Evolutionary conservation across 805 yeast genomes (phyloP).

Genomic region (Pichia thaimueangensis): DNA sequence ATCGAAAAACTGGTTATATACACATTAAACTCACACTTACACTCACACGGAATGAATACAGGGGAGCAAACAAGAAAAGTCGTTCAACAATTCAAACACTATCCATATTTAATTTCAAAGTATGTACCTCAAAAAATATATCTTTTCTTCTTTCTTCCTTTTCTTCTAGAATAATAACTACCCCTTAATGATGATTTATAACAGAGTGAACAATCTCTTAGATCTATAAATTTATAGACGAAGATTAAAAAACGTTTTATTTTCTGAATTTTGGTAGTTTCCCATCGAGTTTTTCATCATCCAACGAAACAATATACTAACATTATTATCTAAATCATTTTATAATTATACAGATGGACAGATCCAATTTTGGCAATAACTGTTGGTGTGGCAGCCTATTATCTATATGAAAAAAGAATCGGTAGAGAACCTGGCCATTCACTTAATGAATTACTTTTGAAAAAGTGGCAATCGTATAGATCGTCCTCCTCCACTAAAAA

Average conservation of each 20-base stretch:
- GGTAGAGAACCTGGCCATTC: constrained; percentile 56
- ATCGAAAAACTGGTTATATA: no score
- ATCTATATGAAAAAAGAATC: constrained; percentile 52
- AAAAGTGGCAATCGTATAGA: constrained; percentile 8
- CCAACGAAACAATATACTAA: not conserved
- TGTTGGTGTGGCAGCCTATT: constrained; percentile 60
- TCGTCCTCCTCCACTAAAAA: no score
- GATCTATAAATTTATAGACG: constrained; percentile 1
- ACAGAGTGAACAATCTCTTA: constrained; percentile 19
- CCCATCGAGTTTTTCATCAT: not conserved
- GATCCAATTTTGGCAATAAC: constrained; percentile 63
- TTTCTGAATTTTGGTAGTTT: not conserved
- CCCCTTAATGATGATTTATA: constrained; percentile 13
- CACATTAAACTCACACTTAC: no score
- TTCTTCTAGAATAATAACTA: no score
- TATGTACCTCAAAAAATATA: constrained; percentile 18
- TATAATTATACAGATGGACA: constrained; percentile 24
- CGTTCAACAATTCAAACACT: constrained; percentile 18
- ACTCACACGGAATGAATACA: not conserved
- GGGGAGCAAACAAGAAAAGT: constrained; percentile 8
- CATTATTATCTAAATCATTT: no score
- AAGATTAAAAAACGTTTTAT: constrained; percentile 12
- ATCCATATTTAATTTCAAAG: constrained; percentile 40
- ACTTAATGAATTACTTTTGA: constrained; percentile 41
- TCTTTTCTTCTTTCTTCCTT: no score